Evolutionary conservation across 176 grass and related monocot genomes (phyloP), one percentile per base, ranked within the genome.

Genomic region (Pharus latifolius): DNA sequence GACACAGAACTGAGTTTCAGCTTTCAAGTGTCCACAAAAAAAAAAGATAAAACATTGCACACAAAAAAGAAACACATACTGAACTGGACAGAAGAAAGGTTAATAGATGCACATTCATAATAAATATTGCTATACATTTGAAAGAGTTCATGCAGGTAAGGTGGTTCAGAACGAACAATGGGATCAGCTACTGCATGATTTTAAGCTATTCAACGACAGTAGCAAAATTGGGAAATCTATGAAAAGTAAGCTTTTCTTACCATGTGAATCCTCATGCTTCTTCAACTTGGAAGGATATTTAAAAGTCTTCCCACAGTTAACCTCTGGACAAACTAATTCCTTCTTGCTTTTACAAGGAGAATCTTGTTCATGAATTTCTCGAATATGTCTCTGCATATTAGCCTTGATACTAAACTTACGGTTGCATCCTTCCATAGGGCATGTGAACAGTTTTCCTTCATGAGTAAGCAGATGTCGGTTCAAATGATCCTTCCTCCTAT

Each of bases 401-500:
- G 80, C 80, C 62, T 88, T 91, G 60, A 81, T 75, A 70, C 47
- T 83, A 64, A 88, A 91, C 43, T 72, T 75, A 41, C 42, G 73
- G 40, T 60, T 80, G 56, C 88, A 91, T 63, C 80, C 76, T 67
- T 88, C 67, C 6, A 91, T 14, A 68, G 80, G 84, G 55, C 88
- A 91, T 45, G 45, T 33, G 69, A 91, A 91, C 37, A 72, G 26
- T 56, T 88, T 88, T 46, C 88, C 88, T 84, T 81, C 60, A 67
- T 88, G 88, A 2, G 80, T 80, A 56, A 91, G 62, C 22, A 91
- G 45, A 78, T 91, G 88, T 11, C 88, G 63, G 37, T 84, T 91
- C 60, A 91, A 71, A 84, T 88, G 88, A 41, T 88, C 88, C 53
- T 88, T 91, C 55, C 88, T 91, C 42, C 65, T 83, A 84, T 91